Evolutionary conservation across 108 stramenopile species (phyloP).

Genomic region (Cyclotella distinguenda): DNA sequence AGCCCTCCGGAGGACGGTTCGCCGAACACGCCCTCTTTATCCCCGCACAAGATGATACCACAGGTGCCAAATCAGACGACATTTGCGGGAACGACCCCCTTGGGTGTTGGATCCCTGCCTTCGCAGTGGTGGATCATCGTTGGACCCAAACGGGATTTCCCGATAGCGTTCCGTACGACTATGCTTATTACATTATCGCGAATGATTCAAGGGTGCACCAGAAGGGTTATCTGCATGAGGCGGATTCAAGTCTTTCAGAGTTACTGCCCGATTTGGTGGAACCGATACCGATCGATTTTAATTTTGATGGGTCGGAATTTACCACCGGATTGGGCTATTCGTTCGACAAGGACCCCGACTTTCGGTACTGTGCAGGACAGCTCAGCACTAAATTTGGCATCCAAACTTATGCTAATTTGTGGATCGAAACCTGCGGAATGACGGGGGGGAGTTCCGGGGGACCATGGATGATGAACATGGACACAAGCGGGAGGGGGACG

Average conservation of each 20-base stretch:
- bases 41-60: constrained; percentile 36
- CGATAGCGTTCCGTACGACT: constrained; percentile 35
- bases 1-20: constrained; percentile 20
- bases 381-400: constrained; percentile 32
- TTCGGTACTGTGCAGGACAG: constrained; percentile 30
- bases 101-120: constrained; percentile 41
- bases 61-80: constrained; percentile 21
- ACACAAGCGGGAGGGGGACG: constrained; percentile 33
- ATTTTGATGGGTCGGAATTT: constrained; percentile 16
- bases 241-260: constrained; percentile 11
- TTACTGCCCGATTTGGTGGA: constrained; percentile 30
- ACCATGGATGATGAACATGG: constrained; percentile 38
- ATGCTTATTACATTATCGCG: constrained; percentile 31
- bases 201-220: constrained; percentile 20
- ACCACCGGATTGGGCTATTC: constrained; percentile 41
- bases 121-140: constrained; percentile 39
- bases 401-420: constrained; percentile 30
- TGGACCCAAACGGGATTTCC: constrained; percentile 36
- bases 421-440: constrained; percentile 38
- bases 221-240: constrained; percentile 17
- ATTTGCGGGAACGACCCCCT: constrained; percentile 34
- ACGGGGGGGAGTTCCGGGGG: constrained; percentile 36
- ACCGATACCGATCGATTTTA: constrained; percentile 38
- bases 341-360: constrained; percentile 35
- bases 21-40: constrained; percentile 44